These are phyloP conservation scores for Pestalotiopsis sp. DNA, from an alignment of 2,329 filamentous ascomycete species.

Conservation along the genomic window DNA sequence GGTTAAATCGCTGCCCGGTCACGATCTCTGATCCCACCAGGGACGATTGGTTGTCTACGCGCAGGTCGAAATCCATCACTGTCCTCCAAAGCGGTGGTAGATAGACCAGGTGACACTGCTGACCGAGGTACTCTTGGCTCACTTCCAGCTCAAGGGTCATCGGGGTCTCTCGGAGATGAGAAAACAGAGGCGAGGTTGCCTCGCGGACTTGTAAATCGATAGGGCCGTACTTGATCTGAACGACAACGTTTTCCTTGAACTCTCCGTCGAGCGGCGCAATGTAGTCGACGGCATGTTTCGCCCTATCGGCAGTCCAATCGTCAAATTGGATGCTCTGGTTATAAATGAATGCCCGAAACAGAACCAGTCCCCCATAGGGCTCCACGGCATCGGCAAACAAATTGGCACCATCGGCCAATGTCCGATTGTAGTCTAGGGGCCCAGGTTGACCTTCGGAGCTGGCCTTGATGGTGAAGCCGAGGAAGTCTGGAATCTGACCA, in stretches of 20 bases:
- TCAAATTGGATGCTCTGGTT: constrained; percentile 56
- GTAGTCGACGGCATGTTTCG: constrained; percentile 70
- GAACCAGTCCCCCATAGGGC: constrained; percentile 62
- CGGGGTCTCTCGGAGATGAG: constrained; percentile 45
- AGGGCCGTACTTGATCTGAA: constrained; percentile 75
- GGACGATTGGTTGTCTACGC: constrained; percentile 58
- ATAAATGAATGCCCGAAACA: constrained; percentile 77
- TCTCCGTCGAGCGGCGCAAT: constrained; percentile 65
- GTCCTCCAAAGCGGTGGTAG: constrained; percentile 70
- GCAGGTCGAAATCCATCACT: constrained; percentile 68
- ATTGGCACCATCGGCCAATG: constrained; percentile 68
- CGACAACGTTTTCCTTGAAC: constrained; percentile 71
- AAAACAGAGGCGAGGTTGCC: constrained; percentile 66
- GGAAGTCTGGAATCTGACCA: constrained; percentile 63
- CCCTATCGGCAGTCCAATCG: constrained; percentile 68
- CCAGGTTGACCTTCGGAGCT: constrained; percentile 74
- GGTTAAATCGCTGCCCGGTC: constrained; percentile 60
- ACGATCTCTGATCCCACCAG: constrained; percentile 61
- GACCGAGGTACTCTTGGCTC: constrained; percentile 71
- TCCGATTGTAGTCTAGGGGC: constrained; percentile 70
- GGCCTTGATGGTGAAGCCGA: constrained; percentile 71
- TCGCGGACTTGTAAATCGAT: constrained; percentile 77
- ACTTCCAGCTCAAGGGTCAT: constrained; percentile 67
- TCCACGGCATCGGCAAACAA: constrained; percentile 64
- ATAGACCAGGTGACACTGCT: constrained; percentile 71